Evolutionary conservation across 164 flowering plant genomes (phyloP).

Genomic region (Vitis cinerea): DNA sequence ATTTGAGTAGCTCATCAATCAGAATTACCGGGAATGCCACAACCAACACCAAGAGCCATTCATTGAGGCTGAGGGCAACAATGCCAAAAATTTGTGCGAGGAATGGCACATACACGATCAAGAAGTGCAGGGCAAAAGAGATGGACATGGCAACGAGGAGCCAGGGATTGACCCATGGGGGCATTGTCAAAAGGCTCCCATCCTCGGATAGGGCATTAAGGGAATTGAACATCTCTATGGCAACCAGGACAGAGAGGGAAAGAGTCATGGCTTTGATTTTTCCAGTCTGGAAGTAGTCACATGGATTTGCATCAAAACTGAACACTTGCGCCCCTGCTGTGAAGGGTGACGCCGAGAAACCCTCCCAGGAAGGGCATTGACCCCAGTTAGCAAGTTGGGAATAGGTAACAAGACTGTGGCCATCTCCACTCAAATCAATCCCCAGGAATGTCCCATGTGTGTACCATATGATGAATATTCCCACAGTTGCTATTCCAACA

Average conservation of each 20-base stretch:
- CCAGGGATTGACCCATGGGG: slow-evolving; percentile 89
- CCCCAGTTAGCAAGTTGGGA: slow-evolving; percentile 83
- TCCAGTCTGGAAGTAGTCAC: slow-evolving; percentile 76
- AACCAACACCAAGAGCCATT: slow-evolving; percentile 73
- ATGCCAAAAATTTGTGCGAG: slow-evolving; percentile 79
- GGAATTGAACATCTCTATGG: slow-evolving; percentile 92
- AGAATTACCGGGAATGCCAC: slow-evolving; percentile 71
- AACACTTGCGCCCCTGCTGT: slow-evolving; percentile 62
- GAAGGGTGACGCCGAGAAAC: slow-evolving; percentile 60
- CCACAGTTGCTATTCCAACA: slow-evolving; percentile 88
- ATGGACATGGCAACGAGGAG: slow-evolving; percentile 80
- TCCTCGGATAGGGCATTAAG: slow-evolving; percentile 86
- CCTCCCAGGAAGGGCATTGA: slow-evolving; percentile 70
- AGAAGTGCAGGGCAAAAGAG: slow-evolving; percentile 75
- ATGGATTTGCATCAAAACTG: slow-evolving; percentile 60
- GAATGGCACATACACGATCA: slow-evolving; percentile 84
- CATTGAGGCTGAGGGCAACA: slow-evolving; percentile 80
- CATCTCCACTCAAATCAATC: slow-evolving; percentile 71
- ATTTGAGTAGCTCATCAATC: slow-evolving; percentile 78
- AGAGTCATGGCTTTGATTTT: slow-evolving; percentile 84
- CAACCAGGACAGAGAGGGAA: slow-evolving; percentile 82
- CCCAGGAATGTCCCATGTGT: slow-evolving; percentile 73
- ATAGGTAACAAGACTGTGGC: slow-evolving; percentile 73
- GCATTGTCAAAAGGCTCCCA: slow-evolving; percentile 71
- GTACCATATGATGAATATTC: slow-evolving; percentile 82